Evolutionary conservation across 352 stramenopile species (phyloP).

Genomic region (Globisporangium megalacanthum): DNA sequence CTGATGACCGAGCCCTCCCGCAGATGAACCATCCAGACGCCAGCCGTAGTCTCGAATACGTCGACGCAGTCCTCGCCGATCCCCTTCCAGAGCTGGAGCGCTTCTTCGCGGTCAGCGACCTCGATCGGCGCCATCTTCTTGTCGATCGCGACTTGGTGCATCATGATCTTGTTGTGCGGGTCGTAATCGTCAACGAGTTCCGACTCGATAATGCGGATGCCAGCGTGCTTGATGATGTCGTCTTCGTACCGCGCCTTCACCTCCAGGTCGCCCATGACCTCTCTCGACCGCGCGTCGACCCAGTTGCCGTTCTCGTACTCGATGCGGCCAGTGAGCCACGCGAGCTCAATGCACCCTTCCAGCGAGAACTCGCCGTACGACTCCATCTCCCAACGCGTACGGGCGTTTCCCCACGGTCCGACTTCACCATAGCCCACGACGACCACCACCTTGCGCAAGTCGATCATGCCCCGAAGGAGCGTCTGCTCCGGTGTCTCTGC

Average conservation of each 20-base stretch:
- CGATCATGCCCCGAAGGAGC: constrained; percentile 66
- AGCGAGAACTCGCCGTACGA: constrained; percentile 86
- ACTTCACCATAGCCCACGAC: constrained; percentile 86
- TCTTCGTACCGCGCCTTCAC: constrained; percentile 84
- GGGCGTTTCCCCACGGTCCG: constrained; percentile 79
- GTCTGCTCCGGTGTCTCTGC: constrained; percentile 30
- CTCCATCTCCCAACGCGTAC: constrained; percentile 89
- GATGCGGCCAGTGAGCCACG: constrained; percentile 82
- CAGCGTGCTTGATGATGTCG: constrained; percentile 66
- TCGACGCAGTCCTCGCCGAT: constrained; percentile 81
- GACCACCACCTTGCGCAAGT: constrained; percentile 80
- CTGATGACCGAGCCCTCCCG: constrained; percentile 77
- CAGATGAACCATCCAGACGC: constrained; percentile 82
- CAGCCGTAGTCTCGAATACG: constrained; percentile 61
- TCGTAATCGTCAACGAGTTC: constrained; percentile 87
- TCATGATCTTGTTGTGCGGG: constrained; percentile 80
- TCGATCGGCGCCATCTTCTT: constrained; percentile 88
- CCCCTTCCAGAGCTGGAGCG: constrained; percentile 73
- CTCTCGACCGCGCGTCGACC: constrained; percentile 79
- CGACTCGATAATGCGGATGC: constrained; percentile 83
- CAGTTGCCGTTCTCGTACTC: constrained; percentile 78
- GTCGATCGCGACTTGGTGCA: constrained; percentile 85
- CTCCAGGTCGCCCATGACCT: constrained; percentile 66
- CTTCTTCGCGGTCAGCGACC: constrained; percentile 76
- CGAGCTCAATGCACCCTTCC: constrained; percentile 85